Conservation (phyloP, 495 filamentous ascomycete species). For the Penicillium parvum region DNA sequence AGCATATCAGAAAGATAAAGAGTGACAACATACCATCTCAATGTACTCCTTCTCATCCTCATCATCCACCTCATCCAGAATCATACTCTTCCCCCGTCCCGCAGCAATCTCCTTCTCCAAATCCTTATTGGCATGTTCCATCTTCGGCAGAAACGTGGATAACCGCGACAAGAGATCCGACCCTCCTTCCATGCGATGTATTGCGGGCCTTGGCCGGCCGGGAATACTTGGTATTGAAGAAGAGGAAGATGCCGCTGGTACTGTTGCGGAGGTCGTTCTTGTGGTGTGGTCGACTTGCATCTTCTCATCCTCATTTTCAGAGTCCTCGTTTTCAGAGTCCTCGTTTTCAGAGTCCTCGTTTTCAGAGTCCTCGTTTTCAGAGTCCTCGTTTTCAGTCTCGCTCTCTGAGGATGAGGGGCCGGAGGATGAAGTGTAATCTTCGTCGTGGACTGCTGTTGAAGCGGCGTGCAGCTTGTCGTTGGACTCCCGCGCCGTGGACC, state of each 20-base stretch:
- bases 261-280: too few relatives aligned
- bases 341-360: too few relatives aligned
- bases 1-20: neutral
- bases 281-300: too few relatives aligned
- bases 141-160: constrained; percentile 43
- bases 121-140: constrained; percentile 46
- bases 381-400: constrained; percentile 24
- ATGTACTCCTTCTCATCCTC: constrained; percentile 41
- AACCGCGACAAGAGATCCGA: constrained; percentile 36
- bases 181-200: constrained; percentile 25
- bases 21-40: constrained; percentile 42
- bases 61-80: constrained; percentile 35
- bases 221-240: constrained; percentile 28
- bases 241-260: too few relatives aligned
- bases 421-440: constrained; percentile 40
- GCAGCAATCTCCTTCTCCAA: constrained; percentile 39
- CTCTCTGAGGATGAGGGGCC: constrained; percentile 27
- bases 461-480: neutral
- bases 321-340: too few relatives aligned
- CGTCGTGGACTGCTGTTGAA: constrained; percentile 12
- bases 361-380: constrained; percentile 22
- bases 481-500: too few relatives aligned
- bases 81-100: constrained; percentile 29
- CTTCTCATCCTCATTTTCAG: too few relatives aligned
- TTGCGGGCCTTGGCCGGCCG: constrained; percentile 34